Base-by-base conservation (phyloP, 768 basidiomycete species). In the Pulveroboletus ravenelii region DNA sequence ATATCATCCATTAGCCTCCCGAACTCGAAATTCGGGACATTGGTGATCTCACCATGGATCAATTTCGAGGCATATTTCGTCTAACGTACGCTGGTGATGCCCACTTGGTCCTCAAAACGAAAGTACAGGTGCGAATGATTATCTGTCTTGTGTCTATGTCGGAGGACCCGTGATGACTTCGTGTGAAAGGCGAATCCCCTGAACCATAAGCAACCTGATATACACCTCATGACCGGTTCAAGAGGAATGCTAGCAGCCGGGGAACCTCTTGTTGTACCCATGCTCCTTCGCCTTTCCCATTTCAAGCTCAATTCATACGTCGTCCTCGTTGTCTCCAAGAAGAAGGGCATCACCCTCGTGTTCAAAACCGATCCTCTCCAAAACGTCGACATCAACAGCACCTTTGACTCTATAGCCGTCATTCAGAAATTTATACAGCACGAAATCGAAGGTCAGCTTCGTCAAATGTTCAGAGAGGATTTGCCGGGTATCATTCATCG, bases 291-390 rank as follows among this genome's bases (percentile, higher is more conserved):
- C 13, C 85, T 99, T 5, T 96, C 93, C n/a, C 83, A 91, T 64
- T 91, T 99, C 72, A 85, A 84, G 54, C 85, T 99, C 32, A 85
- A 83, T 60, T 96, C 95, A 30, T 97, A 97, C 63, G 89, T 99
- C 60, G 94, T 98, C 57, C 84, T 99, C 51, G 94, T 98, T 60
- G 91, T 99, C 50, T 97, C 94, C 23, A 89, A 91, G 58, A 91
- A 93, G 66, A 97, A 97, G 64, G 96, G 96, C 38, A 97, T 98
- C 65, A 98, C 96, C 1, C 83, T 99, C 47, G 96, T 98, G 23
- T 99, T 99, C 82, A 98, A 98, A 74, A 98, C 96, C 32, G 96
- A 99, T 70, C 96, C 96, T 2, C 79, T 99, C 35, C 93, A 99
- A 71, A 90, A 92, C 57, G 93, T 99, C 47, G 91, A 98, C 64